Evolutionary conservation across 2,329 filamentous ascomycete genomes (phyloP).

Genomic region (Verticillium isaacii): DNA sequence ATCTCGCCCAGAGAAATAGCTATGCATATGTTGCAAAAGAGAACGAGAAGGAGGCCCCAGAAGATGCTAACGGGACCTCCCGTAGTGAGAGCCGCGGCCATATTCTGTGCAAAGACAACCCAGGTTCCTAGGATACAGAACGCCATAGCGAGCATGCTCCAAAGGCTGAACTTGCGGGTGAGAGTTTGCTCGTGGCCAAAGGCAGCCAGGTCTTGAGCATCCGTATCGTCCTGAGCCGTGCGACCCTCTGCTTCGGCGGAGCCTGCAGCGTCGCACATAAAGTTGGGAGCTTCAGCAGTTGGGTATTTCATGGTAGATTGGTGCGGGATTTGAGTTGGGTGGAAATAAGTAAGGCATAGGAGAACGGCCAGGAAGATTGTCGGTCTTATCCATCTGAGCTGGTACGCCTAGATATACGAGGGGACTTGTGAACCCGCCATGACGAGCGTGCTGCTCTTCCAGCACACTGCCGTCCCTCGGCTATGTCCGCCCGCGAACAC

Average conservation of each 20-base stretch:
- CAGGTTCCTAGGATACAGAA: slow-evolving; percentile 46
- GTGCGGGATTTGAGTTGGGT: not conserved
- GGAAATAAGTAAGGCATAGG: not conserved
- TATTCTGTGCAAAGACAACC: slow-evolving; percentile 42
- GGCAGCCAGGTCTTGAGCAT: slow-evolving; percentile 33
- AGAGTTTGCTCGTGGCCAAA: slow-evolving; percentile 34
- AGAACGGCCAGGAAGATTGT: not conserved
- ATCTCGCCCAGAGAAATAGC: slow-evolving; percentile 34
- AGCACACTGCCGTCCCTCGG: not conserved
- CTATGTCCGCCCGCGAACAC: not conserved
- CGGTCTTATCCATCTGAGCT: not conserved
- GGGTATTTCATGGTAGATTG: not conserved
- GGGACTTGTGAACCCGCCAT: not conserved
- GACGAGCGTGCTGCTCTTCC: not conserved
- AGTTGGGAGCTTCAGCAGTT: not conserved
- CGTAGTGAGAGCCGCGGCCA: slow-evolving; percentile 35
- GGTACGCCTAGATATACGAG: not conserved
- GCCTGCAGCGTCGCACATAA: not conserved
- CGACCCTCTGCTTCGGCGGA: not conserved
- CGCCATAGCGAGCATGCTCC: slow-evolving; percentile 41
- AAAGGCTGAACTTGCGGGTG: slow-evolving; percentile 43
- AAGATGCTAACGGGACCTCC: slow-evolving; percentile 42
- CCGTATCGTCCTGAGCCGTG: slow-evolving; percentile 8
- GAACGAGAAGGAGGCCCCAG: slow-evolving; percentile 36
- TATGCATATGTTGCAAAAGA: slow-evolving; percentile 32